phyloP scores from a whole-genome alignment of 257 asterid genomes.

The Haberlea rhodopensis region DNA sequence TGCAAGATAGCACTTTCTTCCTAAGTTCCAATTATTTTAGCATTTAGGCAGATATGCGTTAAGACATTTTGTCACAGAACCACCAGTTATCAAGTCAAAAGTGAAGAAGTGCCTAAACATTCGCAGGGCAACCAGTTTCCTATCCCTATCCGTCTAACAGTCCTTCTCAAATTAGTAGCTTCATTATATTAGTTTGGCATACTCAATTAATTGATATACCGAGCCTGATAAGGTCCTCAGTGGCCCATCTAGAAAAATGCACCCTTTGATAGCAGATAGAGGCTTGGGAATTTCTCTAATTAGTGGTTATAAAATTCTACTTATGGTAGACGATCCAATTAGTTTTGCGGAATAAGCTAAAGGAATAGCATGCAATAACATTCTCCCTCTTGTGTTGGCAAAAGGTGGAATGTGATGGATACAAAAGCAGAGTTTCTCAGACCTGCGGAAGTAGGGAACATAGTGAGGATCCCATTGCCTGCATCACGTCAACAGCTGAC shows the following conservation, averaged over 20 bases:
- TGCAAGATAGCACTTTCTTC: neutral
- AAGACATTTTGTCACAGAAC: neutral
- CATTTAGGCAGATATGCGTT: neutral
- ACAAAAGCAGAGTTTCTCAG: slow-evolving; percentile 24
- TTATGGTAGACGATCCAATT: neutral
- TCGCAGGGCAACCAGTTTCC: neutral
- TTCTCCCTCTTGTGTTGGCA: neutral
- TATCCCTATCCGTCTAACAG: neutral
- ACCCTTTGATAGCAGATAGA: neutral
- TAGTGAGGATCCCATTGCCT: slow-evolving; percentile 75
- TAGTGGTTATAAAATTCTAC: neutral
- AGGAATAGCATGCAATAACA: neutral
- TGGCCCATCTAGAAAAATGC: neutral
- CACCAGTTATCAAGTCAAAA: neutral
- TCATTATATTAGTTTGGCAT: neutral
- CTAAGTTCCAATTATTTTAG: neutral
- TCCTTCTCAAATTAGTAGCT: neutral
- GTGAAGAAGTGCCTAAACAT: neutral
- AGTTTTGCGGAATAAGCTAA: slow-evolving; percentile 5
- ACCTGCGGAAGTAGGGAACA: slow-evolving; percentile 62
- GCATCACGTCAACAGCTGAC: slow-evolving; percentile 82
- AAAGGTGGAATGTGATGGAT: slow-evolving; percentile 8
- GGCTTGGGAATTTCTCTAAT: neutral
- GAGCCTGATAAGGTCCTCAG: neutral
- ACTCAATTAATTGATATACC: neutral